These are phyloP conservation scores for Hypoxylon sp. DNA, from an alignment of 2,329 filamentous ascomycete species.

Conservation along the genomic window DNA sequence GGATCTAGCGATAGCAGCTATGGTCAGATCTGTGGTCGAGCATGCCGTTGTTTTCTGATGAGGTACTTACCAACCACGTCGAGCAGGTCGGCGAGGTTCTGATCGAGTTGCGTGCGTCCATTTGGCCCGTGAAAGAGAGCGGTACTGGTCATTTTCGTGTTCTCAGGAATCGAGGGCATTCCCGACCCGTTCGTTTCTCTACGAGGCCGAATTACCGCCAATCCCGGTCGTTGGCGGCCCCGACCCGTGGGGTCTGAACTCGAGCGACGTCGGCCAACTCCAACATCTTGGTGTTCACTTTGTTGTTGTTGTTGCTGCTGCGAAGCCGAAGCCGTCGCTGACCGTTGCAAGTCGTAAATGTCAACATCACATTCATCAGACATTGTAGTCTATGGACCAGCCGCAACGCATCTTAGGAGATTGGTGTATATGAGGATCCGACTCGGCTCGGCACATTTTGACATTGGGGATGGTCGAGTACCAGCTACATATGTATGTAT, in stretches of 20 bases:
- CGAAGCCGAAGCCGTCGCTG: conserved; percentile 24
- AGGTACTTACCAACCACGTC: conserved; percentile 74
- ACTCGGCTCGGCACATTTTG: conserved; percentile 32
- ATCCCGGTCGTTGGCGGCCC: conserved; percentile 44
- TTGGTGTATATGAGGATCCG: conserved; percentile 14
- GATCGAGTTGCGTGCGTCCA: conserved; percentile 66
- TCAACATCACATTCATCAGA: conserved; percentile 41
- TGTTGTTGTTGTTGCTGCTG: conserved; percentile 23
- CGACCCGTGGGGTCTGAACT: conserved; percentile 49
- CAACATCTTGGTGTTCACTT: conserved; percentile 23
- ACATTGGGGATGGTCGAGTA: conserved; percentile 18
- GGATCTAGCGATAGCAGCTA: conserved; percentile 70
- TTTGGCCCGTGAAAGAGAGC: conserved; percentile 49
- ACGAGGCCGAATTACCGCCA: conserved; percentile 45
- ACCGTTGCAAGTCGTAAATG: conserved; percentile 38
- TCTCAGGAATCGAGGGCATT: conserved; percentile 44
- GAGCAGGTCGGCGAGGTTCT: conserved; percentile 75
- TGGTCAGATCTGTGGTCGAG: not conserved
- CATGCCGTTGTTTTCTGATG: not conserved
- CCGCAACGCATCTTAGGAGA: conserved; percentile 18
- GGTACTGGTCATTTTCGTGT: conserved; percentile 45
- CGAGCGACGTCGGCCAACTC: conserved; percentile 46
- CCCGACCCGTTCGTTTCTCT: conserved; percentile 35
- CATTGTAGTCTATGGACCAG: conserved; percentile 39
- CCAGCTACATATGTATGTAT: conserved; percentile 22